Base-by-base conservation (phyloP, 2,329 filamentous ascomycete species). In the Epicoccum sorghinum region DNA sequence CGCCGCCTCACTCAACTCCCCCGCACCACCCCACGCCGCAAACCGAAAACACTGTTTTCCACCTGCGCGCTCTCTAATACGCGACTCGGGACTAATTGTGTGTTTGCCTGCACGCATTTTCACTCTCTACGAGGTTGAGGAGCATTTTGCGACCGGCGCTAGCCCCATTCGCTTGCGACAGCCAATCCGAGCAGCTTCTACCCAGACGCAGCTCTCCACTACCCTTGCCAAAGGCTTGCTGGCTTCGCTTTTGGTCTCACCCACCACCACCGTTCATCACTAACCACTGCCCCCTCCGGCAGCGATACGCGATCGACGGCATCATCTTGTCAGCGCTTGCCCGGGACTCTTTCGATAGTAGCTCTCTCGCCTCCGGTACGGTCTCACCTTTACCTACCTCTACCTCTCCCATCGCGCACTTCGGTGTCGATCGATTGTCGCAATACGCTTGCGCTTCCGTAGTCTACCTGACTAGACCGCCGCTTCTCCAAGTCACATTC, bases 311-410 rank as follows among this genome's bases (percentile, higher is more conserved):
- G 42, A 62, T 59, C 61, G 61, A 58, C 65, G 62, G 65, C 60
- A 62, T 58, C 58, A 36, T 58, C 63, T 70, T 72, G 71, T 76
- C 78, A 79, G 77, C 76, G 73, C 76, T 77, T 80, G 81, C 82
- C 81, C 91, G 91, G 90, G 92, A 96, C 89, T 92, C 92, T 96
- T 96, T 96, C 78, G 88, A 77, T 96, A 96, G 92, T 96, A 91
- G 82, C 90, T 96, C 92, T 96, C 91, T 89, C 85, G 79, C 84
- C 83, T 84, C 75, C 65, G 83, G 80, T 82, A 82, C 76, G 79
- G 66, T 62, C 60, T 32, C 45, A 55, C 52, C 41, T 64, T 58
- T 60, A 61, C 63, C 60, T 55, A 47, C 54, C 59, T 56, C 60
- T 55, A 47, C 54, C 59, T 56, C 54, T 61, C 37, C 39, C 50